These are phyloP conservation scores for Paracamarosporium sp. DNA, from an alignment of 2,329 filamentous ascomycete genomes.

Conservation along the genomic window DNA sequence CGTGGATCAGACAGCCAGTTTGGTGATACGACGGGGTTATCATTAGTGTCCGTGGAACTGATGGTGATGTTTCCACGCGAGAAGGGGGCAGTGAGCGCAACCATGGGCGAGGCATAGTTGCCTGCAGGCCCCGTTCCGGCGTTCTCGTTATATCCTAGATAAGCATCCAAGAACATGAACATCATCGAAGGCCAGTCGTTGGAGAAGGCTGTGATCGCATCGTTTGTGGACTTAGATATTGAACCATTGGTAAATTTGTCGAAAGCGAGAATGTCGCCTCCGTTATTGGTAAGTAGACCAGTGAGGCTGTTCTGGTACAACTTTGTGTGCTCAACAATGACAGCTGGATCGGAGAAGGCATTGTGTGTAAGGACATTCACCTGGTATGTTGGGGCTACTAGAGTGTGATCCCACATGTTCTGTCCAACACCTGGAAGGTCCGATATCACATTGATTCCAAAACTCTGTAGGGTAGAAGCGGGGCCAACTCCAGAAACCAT, in stretches of 20 bases:
- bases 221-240: too few relatives aligned
- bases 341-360: not conserved
- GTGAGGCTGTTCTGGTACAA: not conserved
- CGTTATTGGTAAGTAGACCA: not conserved
- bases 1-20: constrained; percentile 35
- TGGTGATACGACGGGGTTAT: constrained; percentile 34
- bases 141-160: not conserved
- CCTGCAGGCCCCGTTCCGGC: not conserved
- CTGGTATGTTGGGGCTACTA: not conserved
- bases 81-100: constrained; percentile 32
- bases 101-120: not conserved
- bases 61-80: constrained; percentile 42
- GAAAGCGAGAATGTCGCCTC: not conserved
- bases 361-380: not conserved
- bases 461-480: constrained; percentile 23
- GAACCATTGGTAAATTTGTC: too few relatives aligned
- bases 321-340: not conserved
- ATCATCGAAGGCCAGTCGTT: not conserved
- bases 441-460: constrained; percentile 25
- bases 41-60: constrained; percentile 22
- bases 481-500: constrained; percentile 49
- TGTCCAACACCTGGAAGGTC: constrained; percentile 31
- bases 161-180: not conserved
- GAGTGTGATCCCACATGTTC: constrained; percentile 16
- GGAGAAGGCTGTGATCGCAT: too few relatives aligned